phyloP scores from a whole-genome alignment of 805 yeast genomes.

The Yarrowia sp. region DNA sequence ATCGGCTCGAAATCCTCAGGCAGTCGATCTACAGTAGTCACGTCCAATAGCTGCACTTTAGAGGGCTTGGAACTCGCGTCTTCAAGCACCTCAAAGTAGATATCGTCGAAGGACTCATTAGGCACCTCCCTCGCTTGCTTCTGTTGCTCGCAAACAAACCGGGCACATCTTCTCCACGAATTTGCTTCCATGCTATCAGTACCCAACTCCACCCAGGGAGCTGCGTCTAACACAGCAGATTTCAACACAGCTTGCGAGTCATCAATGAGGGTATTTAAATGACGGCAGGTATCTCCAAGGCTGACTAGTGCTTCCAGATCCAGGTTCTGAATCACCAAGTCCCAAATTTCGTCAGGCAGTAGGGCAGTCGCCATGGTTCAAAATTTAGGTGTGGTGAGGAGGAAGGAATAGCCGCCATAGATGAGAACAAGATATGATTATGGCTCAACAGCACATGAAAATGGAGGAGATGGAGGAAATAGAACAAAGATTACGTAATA shows the following conservation, averaged over 20 bases:
- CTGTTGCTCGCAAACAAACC: constrained; percentile 12
- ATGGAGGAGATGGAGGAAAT: too few relatives aligned
- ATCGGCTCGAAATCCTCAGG: constrained; percentile 9
- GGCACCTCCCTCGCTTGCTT: not conserved
- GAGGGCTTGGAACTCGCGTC: constrained; percentile 10
- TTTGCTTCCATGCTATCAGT: not conserved
- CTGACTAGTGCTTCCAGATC: constrained; percentile 4
- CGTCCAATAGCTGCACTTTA: not conserved
- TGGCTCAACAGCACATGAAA: too few relatives aligned
- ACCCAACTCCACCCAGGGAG: constrained; percentile 6
- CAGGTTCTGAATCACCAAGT: not conserved
- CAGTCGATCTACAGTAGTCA: constrained; percentile 6
- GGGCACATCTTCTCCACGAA: constrained; percentile 4
- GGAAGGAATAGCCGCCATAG: not conserved
- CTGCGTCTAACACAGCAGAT: not conserved
- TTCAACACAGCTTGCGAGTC: not conserved
- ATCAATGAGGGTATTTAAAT: not conserved
- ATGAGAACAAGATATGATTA: too few relatives aligned
- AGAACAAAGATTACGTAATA: too few relatives aligned
- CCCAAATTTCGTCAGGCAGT: constrained; percentile 21
- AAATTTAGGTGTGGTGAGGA: not conserved
- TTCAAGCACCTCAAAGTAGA: constrained; percentile 9
- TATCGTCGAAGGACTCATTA: constrained; percentile 1
- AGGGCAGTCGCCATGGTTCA: not conserved
- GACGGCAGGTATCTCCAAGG: constrained; percentile 27